Conservation (phyloP, 2,329 filamentous ascomycete species). For the Torrubiellomyces zombiae region DNA sequence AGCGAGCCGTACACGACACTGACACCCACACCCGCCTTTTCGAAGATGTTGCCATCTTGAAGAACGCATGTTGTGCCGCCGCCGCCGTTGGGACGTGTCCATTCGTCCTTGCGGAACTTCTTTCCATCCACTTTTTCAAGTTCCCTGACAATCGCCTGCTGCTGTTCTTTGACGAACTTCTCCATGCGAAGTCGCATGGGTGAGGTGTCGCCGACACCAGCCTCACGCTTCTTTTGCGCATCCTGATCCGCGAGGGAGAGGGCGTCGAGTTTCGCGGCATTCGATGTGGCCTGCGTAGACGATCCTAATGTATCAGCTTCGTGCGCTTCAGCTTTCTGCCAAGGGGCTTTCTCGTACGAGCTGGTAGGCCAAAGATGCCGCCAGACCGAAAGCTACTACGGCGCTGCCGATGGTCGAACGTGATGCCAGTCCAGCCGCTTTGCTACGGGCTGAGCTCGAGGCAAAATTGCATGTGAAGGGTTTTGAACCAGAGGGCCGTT, state of each 20-base stretch:
- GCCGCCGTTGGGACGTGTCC: constrained; percentile 74
- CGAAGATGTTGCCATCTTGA: constrained; percentile 91
- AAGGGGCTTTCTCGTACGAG: constrained; percentile 1
- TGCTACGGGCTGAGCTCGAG: too few relatives aligned
- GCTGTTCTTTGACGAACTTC: constrained; percentile 83
- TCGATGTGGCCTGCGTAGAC: constrained; percentile 20
- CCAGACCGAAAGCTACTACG: constrained; percentile 2
- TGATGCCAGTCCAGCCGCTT: too few relatives aligned
- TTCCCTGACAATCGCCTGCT: constrained; percentile 69
- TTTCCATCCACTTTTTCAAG: constrained; percentile 73
- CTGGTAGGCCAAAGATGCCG: constrained; percentile 2
- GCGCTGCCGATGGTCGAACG: too few relatives aligned
- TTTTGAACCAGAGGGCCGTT: too few relatives aligned
- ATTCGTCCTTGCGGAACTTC: constrained; percentile 69
- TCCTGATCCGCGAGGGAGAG: constrained; percentile 75
- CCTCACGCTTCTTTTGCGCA: constrained; percentile 59
- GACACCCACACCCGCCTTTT: constrained; percentile 92
- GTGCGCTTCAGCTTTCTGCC: neutral
- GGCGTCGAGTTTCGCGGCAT: constrained; percentile 35
- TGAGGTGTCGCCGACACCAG: constrained; percentile 50
- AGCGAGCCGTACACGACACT: constrained; percentile 88
- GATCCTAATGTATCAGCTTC: neutral
- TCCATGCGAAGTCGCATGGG: constrained; percentile 98
- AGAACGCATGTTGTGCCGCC: constrained; percentile 90
- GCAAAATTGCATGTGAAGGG: too few relatives aligned